These are phyloP conservation scores for Pisolithus thermaeus DNA, from an alignment of 1,284 basidiomycete genomes.

Conservation along the genomic window DNA sequence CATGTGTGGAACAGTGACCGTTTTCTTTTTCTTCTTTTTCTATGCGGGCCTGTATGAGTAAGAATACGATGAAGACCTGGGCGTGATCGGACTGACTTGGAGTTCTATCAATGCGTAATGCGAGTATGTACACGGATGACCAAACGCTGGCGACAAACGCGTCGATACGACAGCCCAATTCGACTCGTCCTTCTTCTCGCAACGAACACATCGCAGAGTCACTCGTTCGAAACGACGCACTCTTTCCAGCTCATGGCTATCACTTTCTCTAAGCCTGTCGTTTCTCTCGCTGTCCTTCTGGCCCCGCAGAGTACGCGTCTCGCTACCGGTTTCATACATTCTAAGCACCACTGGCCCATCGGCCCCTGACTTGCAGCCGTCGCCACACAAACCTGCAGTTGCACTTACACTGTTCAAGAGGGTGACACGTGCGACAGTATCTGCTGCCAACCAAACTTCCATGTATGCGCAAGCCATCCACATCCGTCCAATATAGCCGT, in stretches of 20 bases:
- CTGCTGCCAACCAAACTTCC: slow-evolving; percentile 56
- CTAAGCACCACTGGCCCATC: slow-evolving; percentile 4
- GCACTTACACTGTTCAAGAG: slow-evolving; percentile 51
- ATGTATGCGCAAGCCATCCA: slow-evolving; percentile 50
- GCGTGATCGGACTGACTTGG: slow-evolving; percentile 46
- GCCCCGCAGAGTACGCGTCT: slow-evolving; percentile 38
- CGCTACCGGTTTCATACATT: slow-evolving; percentile 1
- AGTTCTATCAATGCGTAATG: too few relatives aligned
- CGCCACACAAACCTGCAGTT: slow-evolving; percentile 46
- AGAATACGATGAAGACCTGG: neutral
- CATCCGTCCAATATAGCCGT: slow-evolving; percentile 1
- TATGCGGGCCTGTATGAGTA: too few relatives aligned
- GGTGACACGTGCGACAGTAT: slow-evolving; percentile 68
- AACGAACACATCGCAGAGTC: neutral
- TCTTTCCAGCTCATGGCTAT: slow-evolving; percentile 23
- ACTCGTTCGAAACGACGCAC: neutral
- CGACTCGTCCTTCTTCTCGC: too few relatives aligned
- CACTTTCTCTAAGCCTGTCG: slow-evolving; percentile 43
- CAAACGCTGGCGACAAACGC: too few relatives aligned
- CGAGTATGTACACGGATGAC: too few relatives aligned
- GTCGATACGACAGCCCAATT: too few relatives aligned
- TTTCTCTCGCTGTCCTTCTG: slow-evolving; percentile 37
- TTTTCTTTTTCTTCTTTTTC: slow-evolving; percentile 30
- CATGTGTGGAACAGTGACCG: slow-evolving; percentile 26
- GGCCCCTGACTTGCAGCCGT: slow-evolving; percentile 28